Base-by-base conservation (phyloP, 306 rosid genomes). In the Aeschynomene evenia region DNA sequence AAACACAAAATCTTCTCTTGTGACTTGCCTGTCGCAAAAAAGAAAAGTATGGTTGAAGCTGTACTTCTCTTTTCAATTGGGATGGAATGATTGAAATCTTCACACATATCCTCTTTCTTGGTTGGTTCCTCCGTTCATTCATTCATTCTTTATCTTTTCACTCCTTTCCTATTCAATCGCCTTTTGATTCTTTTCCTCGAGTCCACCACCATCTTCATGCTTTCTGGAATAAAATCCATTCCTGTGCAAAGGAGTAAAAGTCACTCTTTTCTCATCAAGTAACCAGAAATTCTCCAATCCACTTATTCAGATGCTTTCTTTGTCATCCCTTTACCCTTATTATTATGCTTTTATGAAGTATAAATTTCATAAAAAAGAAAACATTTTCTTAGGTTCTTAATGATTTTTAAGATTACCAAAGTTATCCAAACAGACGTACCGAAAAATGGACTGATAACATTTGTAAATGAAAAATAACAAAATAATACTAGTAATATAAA, bases 61-160 rank as follows among this genome's bases (percentile, higher is more conserved):
- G 68, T 71, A 63, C 81, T 70, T 71, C 36, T 52, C 48, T 73
- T 52, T 67, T 71, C 77, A 55, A 55, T 46, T 63, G 68, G 24
- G 23, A 34, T 33, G 72, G 60, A 74, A 74, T 74, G 73, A 74
- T 43, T 74, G 67, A 56, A 65, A 29, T 74, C 52, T 65, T 33
- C 60, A 55, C 60, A 55, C 9, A 37, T 11, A 50, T 72, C 43
- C 52, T 60, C 61, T 48, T 5, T n/a, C n/a, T n/a, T n/a, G n/a
- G n/a, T n/a, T n/a, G n/a, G n/a, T n/a, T n/a, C n/a, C n/a, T n/a
- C n/a, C n/a, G n/a, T 34, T 43, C 67, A 3, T 19, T 48, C 40
- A n/a, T 14, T 45, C 52, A n/a, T 49, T 54, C 37, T 55, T 53
- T 40, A 18, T 54, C 37, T 55, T 53, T 40, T 64, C 23, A 14